These are phyloP conservation scores for Kwoniella pini DNA, from an alignment of 768 basidiomycete genomes.

Conservation along the genomic window DNA sequence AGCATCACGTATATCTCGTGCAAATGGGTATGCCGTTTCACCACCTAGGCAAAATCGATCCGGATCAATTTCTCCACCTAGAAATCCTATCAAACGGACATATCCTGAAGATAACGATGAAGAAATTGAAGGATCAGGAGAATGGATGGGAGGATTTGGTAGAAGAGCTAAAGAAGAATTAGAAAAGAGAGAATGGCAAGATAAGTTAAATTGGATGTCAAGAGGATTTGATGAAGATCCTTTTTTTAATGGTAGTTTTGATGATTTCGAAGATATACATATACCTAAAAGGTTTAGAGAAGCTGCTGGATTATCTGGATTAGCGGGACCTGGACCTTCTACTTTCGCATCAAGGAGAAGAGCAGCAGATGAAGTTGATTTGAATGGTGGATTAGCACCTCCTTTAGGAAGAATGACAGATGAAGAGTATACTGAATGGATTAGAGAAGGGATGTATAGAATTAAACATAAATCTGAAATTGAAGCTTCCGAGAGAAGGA, in stretches of 20 bases:
- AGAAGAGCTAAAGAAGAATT: slow-evolving; percentile 12
- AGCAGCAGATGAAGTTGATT: slow-evolving; percentile 57
- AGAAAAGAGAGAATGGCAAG: slow-evolving; percentile 22
- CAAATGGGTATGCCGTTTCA: slow-evolving; percentile 47
- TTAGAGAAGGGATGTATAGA: slow-evolving; percentile 83
- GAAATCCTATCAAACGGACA: slow-evolving; percentile 23
- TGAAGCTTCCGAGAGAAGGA: slow-evolving; percentile 27
- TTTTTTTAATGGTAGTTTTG: neutral
- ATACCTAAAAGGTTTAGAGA: slow-evolving; percentile 70
- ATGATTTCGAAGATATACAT: slow-evolving; percentile 58
- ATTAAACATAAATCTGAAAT: slow-evolving; percentile 44
- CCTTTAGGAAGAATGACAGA: slow-evolving; percentile 68
- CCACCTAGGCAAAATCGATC: slow-evolving; percentile 34
- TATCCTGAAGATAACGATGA: slow-evolving; percentile 13
- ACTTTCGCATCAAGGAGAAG: neutral
- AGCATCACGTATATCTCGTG: slow-evolving; percentile 36
- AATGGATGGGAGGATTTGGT: slow-evolving; percentile 56
- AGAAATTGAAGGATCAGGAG: slow-evolving; percentile 53
- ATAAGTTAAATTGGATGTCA: slow-evolving; percentile 29
- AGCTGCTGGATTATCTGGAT: slow-evolving; percentile 33
- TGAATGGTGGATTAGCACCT: slow-evolving; percentile 49
- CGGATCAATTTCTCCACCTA: slow-evolving; percentile 45
- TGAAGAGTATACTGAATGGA: slow-evolving; percentile 84
- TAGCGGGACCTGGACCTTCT: neutral
- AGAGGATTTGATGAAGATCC: slow-evolving; percentile 4